Conservation (phyloP, 345 rosid species). For the Pseudoturritis turrita region DNA sequence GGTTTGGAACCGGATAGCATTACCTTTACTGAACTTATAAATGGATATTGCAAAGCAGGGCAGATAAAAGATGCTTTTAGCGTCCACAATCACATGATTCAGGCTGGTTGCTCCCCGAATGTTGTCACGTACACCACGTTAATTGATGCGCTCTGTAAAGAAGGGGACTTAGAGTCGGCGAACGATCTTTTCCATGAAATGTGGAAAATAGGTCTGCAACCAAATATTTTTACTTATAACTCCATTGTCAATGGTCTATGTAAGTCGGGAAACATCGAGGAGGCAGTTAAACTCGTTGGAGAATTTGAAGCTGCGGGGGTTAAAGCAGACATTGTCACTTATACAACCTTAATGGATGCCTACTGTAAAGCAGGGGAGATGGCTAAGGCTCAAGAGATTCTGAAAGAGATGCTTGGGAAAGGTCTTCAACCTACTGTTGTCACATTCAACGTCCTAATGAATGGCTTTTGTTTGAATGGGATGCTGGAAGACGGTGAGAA, state of each 20-base stretch:
- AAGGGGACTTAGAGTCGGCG: constrained; percentile 75
- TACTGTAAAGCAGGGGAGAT: constrained; percentile 71
- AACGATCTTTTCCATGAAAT: constrained; percentile 90
- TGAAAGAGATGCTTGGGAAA: constrained; percentile 67
- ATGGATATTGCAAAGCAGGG: constrained; percentile 82
- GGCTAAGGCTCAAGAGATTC: constrained; percentile 57
- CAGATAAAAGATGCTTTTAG: constrained; percentile 65
- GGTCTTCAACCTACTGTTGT: constrained; percentile 72
- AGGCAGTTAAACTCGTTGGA: constrained; percentile 67
- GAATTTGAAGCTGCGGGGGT: constrained; percentile 64
- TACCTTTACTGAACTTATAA: constrained; percentile 70
- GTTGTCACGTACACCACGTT: constrained; percentile 81
- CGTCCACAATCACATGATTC: constrained; percentile 81
- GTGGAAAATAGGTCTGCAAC: constrained; percentile 66
- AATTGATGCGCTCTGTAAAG: constrained; percentile 83
- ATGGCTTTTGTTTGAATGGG: constrained; percentile 80
- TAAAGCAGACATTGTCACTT: constrained; percentile 64
- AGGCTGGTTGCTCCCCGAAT: constrained; percentile 59
- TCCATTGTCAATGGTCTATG: constrained; percentile 77
- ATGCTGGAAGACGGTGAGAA: constrained; percentile 76
- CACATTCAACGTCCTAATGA: constrained; percentile 87
- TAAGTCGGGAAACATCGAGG: constrained; percentile 59
- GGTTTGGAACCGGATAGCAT: constrained; percentile 72
- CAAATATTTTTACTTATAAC: constrained; percentile 72
- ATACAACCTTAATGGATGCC: constrained; percentile 81